Base-by-base conservation (phyloP, 768 basidiomycete genomes). In the Phanerochaete carnosa region DNA sequence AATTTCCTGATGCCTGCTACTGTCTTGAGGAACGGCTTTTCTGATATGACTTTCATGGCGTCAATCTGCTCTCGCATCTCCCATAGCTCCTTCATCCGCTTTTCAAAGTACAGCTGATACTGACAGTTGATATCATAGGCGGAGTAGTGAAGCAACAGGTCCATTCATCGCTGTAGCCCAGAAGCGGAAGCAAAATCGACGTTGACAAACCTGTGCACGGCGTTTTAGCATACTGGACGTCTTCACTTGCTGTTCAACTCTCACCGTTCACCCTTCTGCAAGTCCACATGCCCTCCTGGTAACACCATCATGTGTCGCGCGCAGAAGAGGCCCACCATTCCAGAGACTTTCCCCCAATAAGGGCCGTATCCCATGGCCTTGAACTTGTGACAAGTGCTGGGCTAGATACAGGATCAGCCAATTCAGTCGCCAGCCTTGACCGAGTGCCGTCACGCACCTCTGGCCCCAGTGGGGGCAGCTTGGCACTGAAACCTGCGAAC, bases 61-160 rank as follows among this genome's bases (percentile, higher is more conserved):
- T 30, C 55, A 0, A 69, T 60, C 1, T 58, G 37, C 9, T 30
- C 22, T 0, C 50, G 28, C 9, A 45, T 19, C 13, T 35, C 26
- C 1, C 15, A 23, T 26, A 70, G 58, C n/a, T 59, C 54, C 22
- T 45, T 15, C n/a, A 68, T 43, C 1, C 65, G 58, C 13, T 59
- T 35, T 1, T 29, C 29, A 23, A 65, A 56, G 22, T 64, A 49
- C 0, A 55, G 58, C 4, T 45, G 60, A 46, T 65, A 70, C 39
- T 73, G 68, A 47, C 69, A 72, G 23, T 61, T 61, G 51, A 72
- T 72, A 59, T 72, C 72, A 54, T 73, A 73, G 8, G 35, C 57
- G 8, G 59, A 22, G 13, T 63, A 43, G 33, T 49, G 43, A 45
- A 66, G 33, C 47, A 15, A 6, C 19, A 64, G 51, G 29, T 37